Evolutionary conservation across 495 filamentous ascomycete genomes (phyloP).

Genomic region (Podospora anserina): DNA sequence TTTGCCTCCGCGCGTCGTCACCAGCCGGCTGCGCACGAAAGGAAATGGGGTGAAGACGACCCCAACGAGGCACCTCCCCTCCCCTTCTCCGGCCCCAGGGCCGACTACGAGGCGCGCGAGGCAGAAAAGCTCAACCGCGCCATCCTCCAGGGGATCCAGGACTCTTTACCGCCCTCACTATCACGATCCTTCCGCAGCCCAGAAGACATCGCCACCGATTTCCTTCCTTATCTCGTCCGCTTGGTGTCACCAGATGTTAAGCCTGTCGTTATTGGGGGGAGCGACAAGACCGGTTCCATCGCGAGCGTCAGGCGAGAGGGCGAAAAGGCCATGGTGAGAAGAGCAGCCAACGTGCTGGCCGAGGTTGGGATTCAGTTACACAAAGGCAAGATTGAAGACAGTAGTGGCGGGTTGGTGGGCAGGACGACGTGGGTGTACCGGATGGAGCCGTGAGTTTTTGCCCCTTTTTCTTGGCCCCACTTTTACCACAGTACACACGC

Average conservation of each 20-base stretch:
- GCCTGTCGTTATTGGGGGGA: constrained; percentile 81
- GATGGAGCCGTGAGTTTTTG: constrained; percentile 80
- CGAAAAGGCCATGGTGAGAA: constrained; percentile 74
- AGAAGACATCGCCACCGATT: constrained; percentile 70
- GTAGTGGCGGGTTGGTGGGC: constrained; percentile 40
- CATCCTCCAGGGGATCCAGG: constrained; percentile 50
- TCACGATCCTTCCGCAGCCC: constrained; percentile 71
- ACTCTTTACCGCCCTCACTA: constrained; percentile 58
- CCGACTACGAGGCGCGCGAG: constrained; percentile 76
- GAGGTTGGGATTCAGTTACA: constrained; percentile 80
- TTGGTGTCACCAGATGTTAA: constrained; percentile 87
- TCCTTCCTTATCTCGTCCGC: constrained; percentile 76
- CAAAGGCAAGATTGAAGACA: constrained; percentile 69
- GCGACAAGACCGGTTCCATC: constrained; percentile 58
- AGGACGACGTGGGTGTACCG: constrained; percentile 75
- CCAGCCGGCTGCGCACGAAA: constrained; percentile 33
- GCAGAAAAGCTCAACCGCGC: constrained; percentile 63
- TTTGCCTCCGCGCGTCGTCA: constrained; percentile 65
- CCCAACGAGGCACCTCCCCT: constrained; percentile 56
- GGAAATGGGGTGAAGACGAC: constrained; percentile 43
- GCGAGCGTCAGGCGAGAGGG: constrained; percentile 82
- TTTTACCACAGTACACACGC: not conserved
- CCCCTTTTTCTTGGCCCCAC: not conserved
- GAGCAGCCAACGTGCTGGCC: constrained; percentile 75
- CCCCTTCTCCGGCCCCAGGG: constrained; percentile 75